Percentiles rank a stretch among this genome's conserved stretches.
Conservation (phyloP, 805 yeast species). For the Wickerhamiella sorbophila region DNA sequence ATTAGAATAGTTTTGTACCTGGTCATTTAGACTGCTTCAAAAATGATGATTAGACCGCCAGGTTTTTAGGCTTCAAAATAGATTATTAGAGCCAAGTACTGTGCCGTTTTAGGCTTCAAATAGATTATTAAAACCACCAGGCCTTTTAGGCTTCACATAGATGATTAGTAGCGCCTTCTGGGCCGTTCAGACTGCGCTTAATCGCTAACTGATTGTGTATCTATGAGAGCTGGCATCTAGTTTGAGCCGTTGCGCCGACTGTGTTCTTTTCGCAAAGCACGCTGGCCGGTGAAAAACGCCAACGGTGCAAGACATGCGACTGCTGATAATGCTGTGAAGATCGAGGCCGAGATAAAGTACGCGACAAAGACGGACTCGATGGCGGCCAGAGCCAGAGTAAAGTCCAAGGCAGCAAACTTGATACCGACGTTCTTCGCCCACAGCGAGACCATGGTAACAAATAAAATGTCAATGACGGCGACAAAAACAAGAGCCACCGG, state of each 20-base stretch:
- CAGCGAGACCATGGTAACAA: conserved; percentile 27
- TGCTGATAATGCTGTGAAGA: conserved; percentile 43
- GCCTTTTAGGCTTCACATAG: too few relatives aligned
- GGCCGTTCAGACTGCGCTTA: too few relatives aligned
- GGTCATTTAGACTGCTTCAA: too few relatives aligned
- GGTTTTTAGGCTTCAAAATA: too few relatives aligned
- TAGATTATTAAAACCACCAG: too few relatives aligned
- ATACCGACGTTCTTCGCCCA: conserved; percentile 21
- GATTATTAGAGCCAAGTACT: too few relatives aligned
- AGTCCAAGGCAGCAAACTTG: conserved; percentile 26
- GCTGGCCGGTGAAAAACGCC: conserved; percentile 48
- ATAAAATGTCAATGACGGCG: conserved; percentile 30
- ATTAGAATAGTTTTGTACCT: not conserved
- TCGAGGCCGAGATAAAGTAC: conserved; percentile 45
- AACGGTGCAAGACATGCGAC: conserved; percentile 37
- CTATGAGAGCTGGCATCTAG: too few relatives aligned
- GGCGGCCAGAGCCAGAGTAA: conserved; percentile 34
- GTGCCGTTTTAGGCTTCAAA: too few relatives aligned
- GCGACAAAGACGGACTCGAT: conserved; percentile 41
- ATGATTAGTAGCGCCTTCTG: too few relatives aligned
- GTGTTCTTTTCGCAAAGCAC: conserved; percentile 35
- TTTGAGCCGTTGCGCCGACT: too few relatives aligned
- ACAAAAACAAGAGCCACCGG: conserved; percentile 39
- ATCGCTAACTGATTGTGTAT: too few relatives aligned
- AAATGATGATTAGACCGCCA: too few relatives aligned